Evolutionary conservation across 352 stramenopile species (phyloP).

Genomic region (Phytophthora nicotianae): DNA sequence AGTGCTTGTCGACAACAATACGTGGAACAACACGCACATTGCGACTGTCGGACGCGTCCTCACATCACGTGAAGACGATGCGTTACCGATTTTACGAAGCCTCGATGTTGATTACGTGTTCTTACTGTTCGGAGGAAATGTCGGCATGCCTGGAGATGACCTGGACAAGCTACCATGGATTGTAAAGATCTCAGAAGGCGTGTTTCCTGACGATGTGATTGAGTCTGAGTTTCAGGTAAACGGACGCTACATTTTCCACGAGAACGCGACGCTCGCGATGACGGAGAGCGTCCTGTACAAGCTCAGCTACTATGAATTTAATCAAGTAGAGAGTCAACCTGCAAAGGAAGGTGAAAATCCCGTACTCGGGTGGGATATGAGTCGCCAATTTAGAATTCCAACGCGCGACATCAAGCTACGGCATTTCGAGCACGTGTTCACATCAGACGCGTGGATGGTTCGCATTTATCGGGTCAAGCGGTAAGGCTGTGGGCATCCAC

Average conservation of each 20-base stretch:
- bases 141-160: conserved; percentile 83
- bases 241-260: conserved; percentile 69
- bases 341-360: conserved; percentile 23
- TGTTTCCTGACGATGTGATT: conserved; percentile 84
- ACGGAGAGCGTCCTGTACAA: conserved; percentile 93
- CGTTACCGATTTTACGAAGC: conserved; percentile 72
- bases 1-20: conserved; percentile 95
- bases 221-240: conserved; percentile 85
- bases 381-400: conserved; percentile 62
- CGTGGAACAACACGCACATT: conserved; percentile 98
- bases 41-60: conserved; percentile 91
- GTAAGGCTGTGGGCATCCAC: conserved; percentile 40
- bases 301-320: conserved; percentile 88
- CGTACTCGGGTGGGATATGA: conserved; percentile 72
- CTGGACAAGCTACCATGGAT: conserved; percentile 95
- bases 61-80: conserved; percentile 67
- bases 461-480: conserved; percentile 88
- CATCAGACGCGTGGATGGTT: conserved; percentile 92
- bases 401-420: conserved; percentile 70
- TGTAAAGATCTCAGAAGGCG: conserved; percentile 90
- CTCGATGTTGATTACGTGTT: conserved; percentile 86
- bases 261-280: conserved; percentile 79
- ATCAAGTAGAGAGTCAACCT: conserved; percentile 38
- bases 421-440: conserved; percentile 93
- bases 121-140: conserved; percentile 73